phyloP scores from a whole-genome alignment of 2,329 filamentous ascomycete genomes.

The Neurospora crassa region DNA sequence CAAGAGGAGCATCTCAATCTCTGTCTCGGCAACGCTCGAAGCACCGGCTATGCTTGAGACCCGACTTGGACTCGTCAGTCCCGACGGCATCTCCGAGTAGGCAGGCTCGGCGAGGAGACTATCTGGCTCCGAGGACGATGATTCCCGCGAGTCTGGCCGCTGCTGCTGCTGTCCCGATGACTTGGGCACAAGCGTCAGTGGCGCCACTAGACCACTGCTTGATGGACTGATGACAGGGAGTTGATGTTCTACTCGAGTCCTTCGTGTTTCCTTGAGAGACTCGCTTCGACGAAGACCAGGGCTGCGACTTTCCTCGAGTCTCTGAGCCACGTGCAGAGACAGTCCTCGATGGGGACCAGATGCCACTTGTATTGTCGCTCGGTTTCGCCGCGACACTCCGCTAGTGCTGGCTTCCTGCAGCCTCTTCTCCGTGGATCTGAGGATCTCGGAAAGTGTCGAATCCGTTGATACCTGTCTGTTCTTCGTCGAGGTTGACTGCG shows the following conservation, averaged over 20 bases:
- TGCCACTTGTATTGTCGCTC: constrained; percentile 19
- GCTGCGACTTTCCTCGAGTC: neutral
- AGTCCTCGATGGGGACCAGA: constrained; percentile 9
- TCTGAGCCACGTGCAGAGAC: neutral
- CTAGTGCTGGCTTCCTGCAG: constrained; percentile 24
- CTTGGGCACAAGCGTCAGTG: neutral
- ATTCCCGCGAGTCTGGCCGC: constrained; percentile 24
- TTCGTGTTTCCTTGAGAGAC: neutral
- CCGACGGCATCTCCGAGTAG: constrained; percentile 21
- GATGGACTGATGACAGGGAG: neutral
- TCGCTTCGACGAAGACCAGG: neutral
- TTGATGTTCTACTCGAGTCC: neutral
- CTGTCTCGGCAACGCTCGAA: neutral
- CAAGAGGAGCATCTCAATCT: neutral
- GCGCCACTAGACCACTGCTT: neutral
- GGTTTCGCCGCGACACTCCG: constrained; percentile 16
- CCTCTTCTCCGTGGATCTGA: constrained; percentile 42
- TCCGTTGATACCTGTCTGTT: constrained; percentile 30
- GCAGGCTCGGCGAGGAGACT: constrained; percentile 28
- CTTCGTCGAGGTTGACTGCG: constrained; percentile 12
- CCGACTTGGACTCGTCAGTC: constrained; percentile 35
- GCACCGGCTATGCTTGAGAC: constrained; percentile 2
- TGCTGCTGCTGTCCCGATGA: neutral
- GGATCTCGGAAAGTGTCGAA: constrained; percentile 39
- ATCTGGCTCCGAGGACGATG: constrained; percentile 28